Percentiles rank a stretch among this genome's conserved stretches.
Evolutionary conservation across 106 monocot species (phyloP).

Genomic region (Ottelia alismoides): DNA sequence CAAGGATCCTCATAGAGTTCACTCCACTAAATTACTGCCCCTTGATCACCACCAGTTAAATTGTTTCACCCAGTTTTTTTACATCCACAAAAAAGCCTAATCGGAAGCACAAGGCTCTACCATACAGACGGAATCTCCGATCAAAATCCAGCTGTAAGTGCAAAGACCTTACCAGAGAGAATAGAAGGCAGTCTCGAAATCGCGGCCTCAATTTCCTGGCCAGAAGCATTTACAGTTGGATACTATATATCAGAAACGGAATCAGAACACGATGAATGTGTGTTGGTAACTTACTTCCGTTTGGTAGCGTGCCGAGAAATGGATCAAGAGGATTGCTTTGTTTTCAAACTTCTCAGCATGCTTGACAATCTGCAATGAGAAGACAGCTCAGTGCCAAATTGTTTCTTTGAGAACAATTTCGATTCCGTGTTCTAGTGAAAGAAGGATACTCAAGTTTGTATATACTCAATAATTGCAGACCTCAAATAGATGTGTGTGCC

Average conservation of each 20-base stretch:
- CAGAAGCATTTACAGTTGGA: neutral
- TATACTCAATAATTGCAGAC: slow-evolving; percentile 6
- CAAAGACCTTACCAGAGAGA: slow-evolving; percentile 44
- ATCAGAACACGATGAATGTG: neutral
- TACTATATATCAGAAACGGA: neutral
- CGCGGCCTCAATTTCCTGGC: slow-evolving; percentile 62
- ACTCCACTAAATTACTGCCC: no score
- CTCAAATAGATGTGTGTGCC: slow-evolving; percentile 80
- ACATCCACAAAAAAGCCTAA: no score
- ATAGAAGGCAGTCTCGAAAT: slow-evolving; percentile 45
- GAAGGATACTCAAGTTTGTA: neutral
- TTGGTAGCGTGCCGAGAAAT: slow-evolving; percentile 76
- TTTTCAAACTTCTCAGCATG: slow-evolving; percentile 51
- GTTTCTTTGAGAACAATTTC: neutral
- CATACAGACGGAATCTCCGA: no score
- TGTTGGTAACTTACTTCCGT: slow-evolving; percentile 26
- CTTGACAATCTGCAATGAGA: slow-evolving; percentile 29
- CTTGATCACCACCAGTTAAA: no score
- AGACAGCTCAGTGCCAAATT: neutral
- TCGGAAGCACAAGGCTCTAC: no score
- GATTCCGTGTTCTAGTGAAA: neutral
- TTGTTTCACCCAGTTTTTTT: no score
- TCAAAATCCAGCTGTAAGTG: slow-evolving; percentile 55
- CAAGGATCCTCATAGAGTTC: no score
- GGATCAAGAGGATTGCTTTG: slow-evolving; percentile 73